A percentile compares a stretch with the other conserved stretches of the same genome.
Evolutionary conservation across 352 stramenopile species (phyloP).

Genomic region (Phytophthora idaei): DNA sequence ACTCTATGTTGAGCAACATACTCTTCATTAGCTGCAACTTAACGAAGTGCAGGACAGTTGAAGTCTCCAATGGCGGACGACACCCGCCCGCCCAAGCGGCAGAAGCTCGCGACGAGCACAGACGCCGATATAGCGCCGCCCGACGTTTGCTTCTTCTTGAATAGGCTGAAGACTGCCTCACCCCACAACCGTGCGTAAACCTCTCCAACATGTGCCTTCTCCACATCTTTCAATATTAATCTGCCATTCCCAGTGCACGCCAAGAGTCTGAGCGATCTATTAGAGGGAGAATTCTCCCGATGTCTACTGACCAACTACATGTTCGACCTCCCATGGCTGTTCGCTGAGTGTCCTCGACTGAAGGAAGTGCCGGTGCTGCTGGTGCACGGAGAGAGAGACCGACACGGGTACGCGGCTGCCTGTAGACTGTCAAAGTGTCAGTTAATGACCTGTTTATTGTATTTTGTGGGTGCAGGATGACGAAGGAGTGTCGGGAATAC

Average conservation of each 20-base stretch:
- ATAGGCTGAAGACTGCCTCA: constrained; percentile 40
- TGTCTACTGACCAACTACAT: constrained; percentile 88
- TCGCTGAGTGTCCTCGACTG: constrained; percentile 63
- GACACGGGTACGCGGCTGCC: constrained; percentile 27
- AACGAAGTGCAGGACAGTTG: constrained; percentile 1
- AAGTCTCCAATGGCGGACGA: constrained; percentile 32
- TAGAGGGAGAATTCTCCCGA: constrained; percentile 62
- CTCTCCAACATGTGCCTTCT: background rate
- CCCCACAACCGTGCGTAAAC: constrained; percentile 53
- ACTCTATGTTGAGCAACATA: too few species aligned
- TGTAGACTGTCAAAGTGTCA: background rate
- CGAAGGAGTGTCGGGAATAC: constrained; percentile 59
- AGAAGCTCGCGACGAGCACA: constrained; percentile 20
- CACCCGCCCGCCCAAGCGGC: constrained; percentile 23
- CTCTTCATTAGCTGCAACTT: too few species aligned
- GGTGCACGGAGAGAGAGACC: constrained; percentile 76
- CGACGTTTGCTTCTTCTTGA: constrained; percentile 43
- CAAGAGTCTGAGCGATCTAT: constrained; percentile 50
- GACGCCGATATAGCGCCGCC: background rate
- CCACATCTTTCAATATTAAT: background rate
- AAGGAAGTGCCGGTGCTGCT: constrained; percentile 71
- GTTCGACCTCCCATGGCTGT: constrained; percentile 78
- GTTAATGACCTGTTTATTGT: background rate
- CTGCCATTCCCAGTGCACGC: constrained; percentile 38
- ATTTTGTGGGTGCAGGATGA: constrained; percentile 45